Base-by-base conservation (phyloP, 352 stramenopile species). In the Pelagophyceae sp. region DNA sequence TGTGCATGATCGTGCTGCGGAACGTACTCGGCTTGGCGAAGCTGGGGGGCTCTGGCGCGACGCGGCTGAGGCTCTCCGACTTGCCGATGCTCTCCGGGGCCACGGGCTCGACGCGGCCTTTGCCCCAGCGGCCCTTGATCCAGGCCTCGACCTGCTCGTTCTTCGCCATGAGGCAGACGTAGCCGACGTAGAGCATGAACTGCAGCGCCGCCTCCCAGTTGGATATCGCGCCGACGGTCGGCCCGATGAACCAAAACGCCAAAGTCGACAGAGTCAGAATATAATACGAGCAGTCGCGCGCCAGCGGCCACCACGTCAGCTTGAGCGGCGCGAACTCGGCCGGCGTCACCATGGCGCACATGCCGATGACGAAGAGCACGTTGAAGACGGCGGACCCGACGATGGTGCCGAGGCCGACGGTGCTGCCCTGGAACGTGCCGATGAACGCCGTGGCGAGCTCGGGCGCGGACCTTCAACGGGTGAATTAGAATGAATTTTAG, bases 321-420 rank as follows among this genome's bases (percentile, higher is more conserved):
- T 29, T 50, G 0, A 87, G 78, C 19, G 61, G 61, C 61, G 61
- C 33, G 29, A 38, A 71, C 25, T 79, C 76, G 17, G 79, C 72
- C 19, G 54, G 79, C 38, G 38, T 76, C n/a, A 29, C 72, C 38
- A 87, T 67, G 23, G 75, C 77, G 58, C 82, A 87, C 79, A 87
- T 76, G 35, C 83, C 83, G 61, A 88, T 87, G 27, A 87, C 83
- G 54, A 87, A 86, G 38, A 87, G 76, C 31, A 87, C 82, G 71
- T 87, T 87, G 76, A 87, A 87, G 17, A 86, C 80, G 6, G 83
- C 83, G 11, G 78, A 85, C 2, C 83, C 83, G 1, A 87, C 83
- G 65, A 87, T 86, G 6, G 83, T 87, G 17, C 83, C 83, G 61
- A 87, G 85, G 0, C 83, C 83, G 2, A 87, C 80, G 31, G 82